These are phyloP conservation scores for Pythium rishiriense DNA, from an alignment of 352 stramenopile species.

Conservation along the genomic window DNA sequence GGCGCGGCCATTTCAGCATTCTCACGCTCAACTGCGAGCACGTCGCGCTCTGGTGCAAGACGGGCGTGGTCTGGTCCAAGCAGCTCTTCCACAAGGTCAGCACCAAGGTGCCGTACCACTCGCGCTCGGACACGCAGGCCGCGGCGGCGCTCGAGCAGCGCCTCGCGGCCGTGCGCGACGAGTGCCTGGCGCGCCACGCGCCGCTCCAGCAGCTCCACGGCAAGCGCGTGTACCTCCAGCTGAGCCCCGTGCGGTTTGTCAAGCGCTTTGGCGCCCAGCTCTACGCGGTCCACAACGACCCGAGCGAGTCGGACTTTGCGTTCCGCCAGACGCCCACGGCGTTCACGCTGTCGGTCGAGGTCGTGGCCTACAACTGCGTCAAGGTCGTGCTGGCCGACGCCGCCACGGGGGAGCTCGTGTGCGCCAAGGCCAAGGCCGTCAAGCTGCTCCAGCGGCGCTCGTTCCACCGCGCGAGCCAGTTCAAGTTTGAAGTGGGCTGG, in stretches of 20 bases:
- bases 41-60: conserved; percentile 77
- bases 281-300: conserved; percentile 59
- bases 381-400: conserved; percentile 50
- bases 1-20: conserved; percentile 73
- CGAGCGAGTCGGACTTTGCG: conserved; percentile 55
- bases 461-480: conserved; percentile 63
- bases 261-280: conserved; percentile 55
- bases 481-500: conserved; percentile 71
- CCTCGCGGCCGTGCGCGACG: conserved; percentile 35
- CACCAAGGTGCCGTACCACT: conserved; percentile 50
- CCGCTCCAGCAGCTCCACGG: conserved; percentile 36
- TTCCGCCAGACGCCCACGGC: conserved; percentile 62
- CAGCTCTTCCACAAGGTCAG: conserved; percentile 57
- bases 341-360: conserved; percentile 40
- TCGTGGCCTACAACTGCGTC: conserved; percentile 59
- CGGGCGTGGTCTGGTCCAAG: conserved; percentile 73
- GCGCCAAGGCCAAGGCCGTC: conserved; percentile 52
- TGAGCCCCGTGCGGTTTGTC: conserved; percentile 42
- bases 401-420: conserved; percentile 43
- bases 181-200: conserved; percentile 35
- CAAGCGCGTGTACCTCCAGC: conserved; percentile 58
- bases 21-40: conserved; percentile 76
- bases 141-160: conserved; percentile 38
- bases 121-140: conserved; percentile 33
- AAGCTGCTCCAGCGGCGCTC: conserved; percentile 41